Conservation (phyloP, 805 yeast species). For the Torulaspora franciscae region DNA sequence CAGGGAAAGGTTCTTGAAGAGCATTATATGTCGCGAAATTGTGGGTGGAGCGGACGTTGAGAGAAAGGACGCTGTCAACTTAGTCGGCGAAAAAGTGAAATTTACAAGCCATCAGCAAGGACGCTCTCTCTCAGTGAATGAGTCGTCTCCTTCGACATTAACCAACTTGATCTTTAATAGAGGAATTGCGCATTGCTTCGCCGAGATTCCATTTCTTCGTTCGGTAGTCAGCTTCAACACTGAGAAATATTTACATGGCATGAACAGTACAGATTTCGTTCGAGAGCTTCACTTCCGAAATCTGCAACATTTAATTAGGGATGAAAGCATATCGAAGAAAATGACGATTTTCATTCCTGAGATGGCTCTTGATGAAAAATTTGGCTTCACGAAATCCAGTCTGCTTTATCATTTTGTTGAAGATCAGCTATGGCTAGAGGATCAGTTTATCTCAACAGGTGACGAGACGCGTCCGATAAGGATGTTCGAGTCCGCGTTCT, state of each 20-base stretch:
- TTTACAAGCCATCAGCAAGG: conserved; percentile 34
- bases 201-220: conserved; percentile 28
- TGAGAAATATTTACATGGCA: conserved; percentile 53
- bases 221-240: conserved; percentile 42
- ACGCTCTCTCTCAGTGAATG: conserved; percentile 35
- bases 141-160: conserved; percentile 30
- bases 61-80: conserved; percentile 18
- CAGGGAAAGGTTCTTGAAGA: conserved; percentile 20
- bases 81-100: conserved; percentile 23
- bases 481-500: conserved; percentile 49
- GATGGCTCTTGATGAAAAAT: conserved; percentile 35
- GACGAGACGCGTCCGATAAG: conserved; percentile 12
- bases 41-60: conserved; percentile 41
- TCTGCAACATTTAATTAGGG: conserved; percentile 52
- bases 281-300: conserved; percentile 63
- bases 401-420: conserved; percentile 59
- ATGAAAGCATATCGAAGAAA: conserved; percentile 41
- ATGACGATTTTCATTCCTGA: conserved; percentile 55
- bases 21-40: conserved; percentile 40
- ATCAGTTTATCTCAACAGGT: not conserved
- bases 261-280: conserved; percentile 58
- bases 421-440: conserved; percentile 4
- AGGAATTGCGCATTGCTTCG: conserved; percentile 49
- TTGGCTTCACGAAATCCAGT: conserved; percentile 35
- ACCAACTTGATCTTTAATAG: conserved; percentile 44